Base-by-base conservation (phyloP, 495 filamentous ascomycete species). In the Penicillium pulvis region DNA sequence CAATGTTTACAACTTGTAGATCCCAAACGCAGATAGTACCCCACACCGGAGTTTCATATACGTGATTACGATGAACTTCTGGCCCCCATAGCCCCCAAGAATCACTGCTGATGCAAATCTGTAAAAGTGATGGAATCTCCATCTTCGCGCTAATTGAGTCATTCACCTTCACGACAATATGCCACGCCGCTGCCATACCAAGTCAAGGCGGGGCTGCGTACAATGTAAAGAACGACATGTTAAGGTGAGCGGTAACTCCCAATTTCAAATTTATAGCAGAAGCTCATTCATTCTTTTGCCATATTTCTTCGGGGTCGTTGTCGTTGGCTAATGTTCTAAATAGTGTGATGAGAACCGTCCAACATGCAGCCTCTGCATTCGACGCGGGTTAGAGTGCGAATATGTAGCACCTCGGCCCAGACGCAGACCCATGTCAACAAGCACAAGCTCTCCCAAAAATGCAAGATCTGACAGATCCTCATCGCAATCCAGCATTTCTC, bases 111-210 rank as follows among this genome's bases (percentile, higher is more conserved):
- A 33, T 20, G 14, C 16, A 26, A 19, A 19, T 31, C 17, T 52
- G 50, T n/a, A 52, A 52, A 52, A 19, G 9, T n/a, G 14, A 52
- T 52, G 11, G 6, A 52, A n/a, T 47, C 44, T 47, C 44, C 44
- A 47, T 12, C 20, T 26, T 26, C 20, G 11, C 20, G 44, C 24
- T 6, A 14, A 12, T n/a, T 35, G 48, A 4, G 19, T 46, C 26
- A 4, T 46, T 11, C 43, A 46, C 39, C 49, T 33, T 31, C 35
- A 28, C 23, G 17, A 39, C 58, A 60, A 14, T 9, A 60, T 57
- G 54, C 59, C 59, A 56, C 59, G 59, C 19, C 59, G 59, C 14
- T 62, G 54, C 51, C 59, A 62, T 33, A 57, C 59, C 14, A 62
- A 62, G 31, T 57, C 59, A 9, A 36, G 59, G 35, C 50, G 55